Conservation (phyloP, 306 rosid species). For the Aeschynomene evenia region DNA sequence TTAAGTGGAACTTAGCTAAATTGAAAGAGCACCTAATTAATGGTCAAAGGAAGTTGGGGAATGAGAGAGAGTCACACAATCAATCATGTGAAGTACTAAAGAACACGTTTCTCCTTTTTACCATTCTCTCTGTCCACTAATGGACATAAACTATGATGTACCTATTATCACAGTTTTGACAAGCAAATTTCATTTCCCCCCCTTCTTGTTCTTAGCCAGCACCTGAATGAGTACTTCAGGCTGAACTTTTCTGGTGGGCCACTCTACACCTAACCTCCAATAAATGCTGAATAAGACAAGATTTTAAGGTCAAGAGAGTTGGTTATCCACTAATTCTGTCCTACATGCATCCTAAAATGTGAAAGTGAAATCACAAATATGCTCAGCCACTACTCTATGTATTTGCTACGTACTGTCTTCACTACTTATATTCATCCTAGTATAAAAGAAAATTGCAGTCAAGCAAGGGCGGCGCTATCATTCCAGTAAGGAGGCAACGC, state of each 20-base stretch:
- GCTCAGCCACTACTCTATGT: slow-evolving; percentile 7
- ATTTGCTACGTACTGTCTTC: neutral
- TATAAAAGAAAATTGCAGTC: neutral
- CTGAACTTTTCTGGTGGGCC: slow-evolving; percentile 57
- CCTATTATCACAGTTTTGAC: slow-evolving; percentile 16
- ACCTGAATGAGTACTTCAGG: slow-evolving; percentile 29
- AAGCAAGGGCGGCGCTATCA: too few species aligned
- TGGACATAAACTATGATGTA: slow-evolving; percentile 32
- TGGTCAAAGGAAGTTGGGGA: slow-evolving; percentile 25
- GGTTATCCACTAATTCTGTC: slow-evolving; percentile 73
- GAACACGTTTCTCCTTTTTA: slow-evolving; percentile 21
- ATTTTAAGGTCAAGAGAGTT: slow-evolving; percentile 88
- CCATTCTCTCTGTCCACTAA: slow-evolving; percentile 27
- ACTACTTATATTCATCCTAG: slow-evolving; percentile 5
- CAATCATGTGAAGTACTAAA: slow-evolving; percentile 39
- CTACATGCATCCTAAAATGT: slow-evolving; percentile 52
- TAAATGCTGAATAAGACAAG: slow-evolving; percentile 57
- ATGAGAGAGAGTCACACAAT: slow-evolving; percentile 23
- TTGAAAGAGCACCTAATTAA: neutral
- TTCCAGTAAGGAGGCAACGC: too few species aligned
- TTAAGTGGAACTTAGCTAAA: slow-evolving; percentile 30
- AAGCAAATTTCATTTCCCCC: neutral
- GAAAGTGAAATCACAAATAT: slow-evolving; percentile 46
- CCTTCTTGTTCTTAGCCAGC: slow-evolving; percentile 21
- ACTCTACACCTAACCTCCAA: slow-evolving; percentile 50